Conservation (phyloP, 768 basidiomycete species). For the Cystobasidiopsis lactophilus region DNA sequence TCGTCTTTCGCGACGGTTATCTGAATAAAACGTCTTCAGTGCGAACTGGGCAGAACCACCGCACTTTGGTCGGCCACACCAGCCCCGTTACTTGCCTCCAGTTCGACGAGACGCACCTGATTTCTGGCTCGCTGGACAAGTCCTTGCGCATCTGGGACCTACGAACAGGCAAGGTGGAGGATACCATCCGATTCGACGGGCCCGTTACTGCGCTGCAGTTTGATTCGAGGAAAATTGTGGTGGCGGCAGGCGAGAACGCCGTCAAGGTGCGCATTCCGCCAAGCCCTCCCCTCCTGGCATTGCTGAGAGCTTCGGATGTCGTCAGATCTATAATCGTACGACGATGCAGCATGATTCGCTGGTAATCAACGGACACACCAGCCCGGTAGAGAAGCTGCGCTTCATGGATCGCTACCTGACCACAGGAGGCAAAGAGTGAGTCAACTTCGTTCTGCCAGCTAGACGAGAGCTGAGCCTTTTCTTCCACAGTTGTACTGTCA, state of each 20-base stretch:
- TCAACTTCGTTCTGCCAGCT: neutral
- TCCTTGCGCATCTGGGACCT: slow-evolving; percentile 91
- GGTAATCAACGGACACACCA: slow-evolving; percentile 75
- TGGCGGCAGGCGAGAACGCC: slow-evolving; percentile 80
- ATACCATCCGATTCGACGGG: slow-evolving; percentile 75
- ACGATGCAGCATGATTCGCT: slow-evolving; percentile 69
- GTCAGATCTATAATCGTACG: slow-evolving; percentile 80
- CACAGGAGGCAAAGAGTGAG: slow-evolving; percentile 56
- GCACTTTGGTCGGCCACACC: slow-evolving; percentile 78
- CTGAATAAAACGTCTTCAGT: slow-evolving; percentile 31
- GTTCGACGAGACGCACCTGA: slow-evolving; percentile 86
- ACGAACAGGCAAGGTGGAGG: slow-evolving; percentile 63
- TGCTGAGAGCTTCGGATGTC: too few relatives aligned
- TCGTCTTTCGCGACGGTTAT: neutral
- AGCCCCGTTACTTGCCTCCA: slow-evolving; percentile 77
- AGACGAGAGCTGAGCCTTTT: too few relatives aligned
- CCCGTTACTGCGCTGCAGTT: slow-evolving; percentile 81
- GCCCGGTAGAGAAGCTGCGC: slow-evolving; percentile 63
- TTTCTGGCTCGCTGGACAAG: slow-evolving; percentile 82
- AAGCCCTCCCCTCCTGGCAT: slow-evolving; percentile 1
- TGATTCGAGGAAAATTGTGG: slow-evolving; percentile 76
- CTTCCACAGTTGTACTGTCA: neutral
- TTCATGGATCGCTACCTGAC: slow-evolving; percentile 93
- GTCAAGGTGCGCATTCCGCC: slow-evolving; percentile 41
- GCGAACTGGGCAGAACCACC: slow-evolving; percentile 91